Evolutionary conservation across 192 early-diverging fungal genomes (phyloP).

Genomic region (Radiomyces spectabilis): DNA sequence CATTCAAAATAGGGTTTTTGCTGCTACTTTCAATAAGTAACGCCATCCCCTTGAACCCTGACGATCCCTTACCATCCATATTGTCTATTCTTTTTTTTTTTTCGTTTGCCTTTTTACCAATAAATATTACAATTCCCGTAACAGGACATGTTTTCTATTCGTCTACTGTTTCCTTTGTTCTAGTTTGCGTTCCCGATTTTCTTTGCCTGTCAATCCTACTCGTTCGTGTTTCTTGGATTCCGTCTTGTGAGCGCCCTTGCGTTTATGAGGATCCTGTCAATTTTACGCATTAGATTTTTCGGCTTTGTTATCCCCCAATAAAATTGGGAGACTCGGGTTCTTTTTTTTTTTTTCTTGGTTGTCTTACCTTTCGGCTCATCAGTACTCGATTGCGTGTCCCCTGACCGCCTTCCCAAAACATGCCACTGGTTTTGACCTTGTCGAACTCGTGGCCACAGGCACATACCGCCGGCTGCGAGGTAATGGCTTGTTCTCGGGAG

Average conservation of each 20-base stretch:
- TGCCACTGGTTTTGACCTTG: slow-evolving; percentile 38
- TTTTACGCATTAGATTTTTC: background rate
- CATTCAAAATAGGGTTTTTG: no score
- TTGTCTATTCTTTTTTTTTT: background rate
- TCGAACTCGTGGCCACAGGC: slow-evolving; percentile 63
- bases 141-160: no score
- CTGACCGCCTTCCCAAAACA: slow-evolving; percentile 90
- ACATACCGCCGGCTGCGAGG: slow-evolving; percentile 32
- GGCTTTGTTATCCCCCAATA: background rate
- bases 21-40: no score
- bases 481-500: slow-evolving; percentile 66
- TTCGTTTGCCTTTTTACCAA: background rate
- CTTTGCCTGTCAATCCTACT: slow-evolving; percentile 16
- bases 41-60: no score
- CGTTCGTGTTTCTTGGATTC: slow-evolving; percentile 24
- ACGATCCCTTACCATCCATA: background rate
- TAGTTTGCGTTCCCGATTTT: background rate
- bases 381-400: slow-evolving; percentile 63
- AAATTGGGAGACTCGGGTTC: background rate
- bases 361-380: slow-evolving; percentile 69
- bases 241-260: slow-evolving; percentile 15
- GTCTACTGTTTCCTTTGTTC: background rate
- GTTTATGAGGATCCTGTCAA: slow-evolving; percentile 24
- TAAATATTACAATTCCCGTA: no score
- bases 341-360: background rate